Conservation (phyloP, 257 asterid genomes). For the Eustoma russellianum region DNA sequence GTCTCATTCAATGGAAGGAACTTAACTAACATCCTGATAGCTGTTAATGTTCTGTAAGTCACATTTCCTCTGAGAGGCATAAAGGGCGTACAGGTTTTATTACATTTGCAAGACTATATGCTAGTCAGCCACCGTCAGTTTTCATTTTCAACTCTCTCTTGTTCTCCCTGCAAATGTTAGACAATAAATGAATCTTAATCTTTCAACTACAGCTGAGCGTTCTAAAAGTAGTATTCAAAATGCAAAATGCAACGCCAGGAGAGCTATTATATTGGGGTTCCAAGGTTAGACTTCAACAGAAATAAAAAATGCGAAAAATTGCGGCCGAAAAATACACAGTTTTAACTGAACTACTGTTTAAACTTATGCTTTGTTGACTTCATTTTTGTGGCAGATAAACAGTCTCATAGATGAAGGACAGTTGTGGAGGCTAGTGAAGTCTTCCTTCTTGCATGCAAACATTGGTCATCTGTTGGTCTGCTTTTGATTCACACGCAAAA, state of each 20-base stretch:
- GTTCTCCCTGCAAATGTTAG: background rate
- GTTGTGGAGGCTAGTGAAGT: slow-evolving; percentile 80
- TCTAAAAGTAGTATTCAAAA: slow-evolving; percentile 9
- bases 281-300: slow-evolving; percentile 40
- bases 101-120: background rate
- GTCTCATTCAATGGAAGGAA: slow-evolving; percentile 43
- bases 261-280: slow-evolving; percentile 74
- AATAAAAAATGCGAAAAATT: no score
- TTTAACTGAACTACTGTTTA: background rate
- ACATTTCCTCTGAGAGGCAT: slow-evolving; percentile 5
- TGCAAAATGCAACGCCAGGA: slow-evolving; percentile 61
- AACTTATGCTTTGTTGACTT: background rate
- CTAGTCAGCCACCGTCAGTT: background rate
- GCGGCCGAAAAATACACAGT: background rate
- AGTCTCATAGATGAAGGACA: slow-evolving; percentile 77
- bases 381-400: slow-evolving; percentile 52
- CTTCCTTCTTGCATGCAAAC: slow-evolving; percentile 80
- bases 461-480: slow-evolving; percentile 78
- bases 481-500: slow-evolving; percentile 12
- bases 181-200: background rate
- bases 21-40: slow-evolving; percentile 65
- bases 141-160: background rate
- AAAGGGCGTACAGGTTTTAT: background rate
- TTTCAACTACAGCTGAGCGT: background rate
- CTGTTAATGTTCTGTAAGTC: slow-evolving; percentile 70